phyloP scores from a whole-genome alignment of 495 filamentous ascomycete species.

The Cudoniella acicularis region DNA sequence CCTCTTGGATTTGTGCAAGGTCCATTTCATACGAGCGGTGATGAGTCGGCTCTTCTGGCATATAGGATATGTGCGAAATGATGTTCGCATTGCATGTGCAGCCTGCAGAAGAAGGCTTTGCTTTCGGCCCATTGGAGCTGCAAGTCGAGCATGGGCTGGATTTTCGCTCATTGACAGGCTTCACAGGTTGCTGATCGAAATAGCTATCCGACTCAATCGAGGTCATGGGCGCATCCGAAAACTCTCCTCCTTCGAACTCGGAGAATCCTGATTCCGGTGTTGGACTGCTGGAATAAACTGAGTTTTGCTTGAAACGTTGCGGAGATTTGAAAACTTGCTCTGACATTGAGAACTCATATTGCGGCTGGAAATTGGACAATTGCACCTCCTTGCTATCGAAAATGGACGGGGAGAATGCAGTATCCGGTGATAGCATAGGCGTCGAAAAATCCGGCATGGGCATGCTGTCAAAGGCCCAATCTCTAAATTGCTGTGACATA shows the following conservation, averaged over 20 bases:
- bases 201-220: conserved; percentile 2
- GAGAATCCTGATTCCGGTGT: not conserved
- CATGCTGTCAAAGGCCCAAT: conserved; percentile 6
- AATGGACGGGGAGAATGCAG: not conserved
- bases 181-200: not conserved
- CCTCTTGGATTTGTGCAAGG: not conserved
- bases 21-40: not conserved
- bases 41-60: not conserved
- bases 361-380: not conserved
- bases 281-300: not conserved
- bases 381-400: not conserved
- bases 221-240: not conserved
- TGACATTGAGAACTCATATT: not conserved
- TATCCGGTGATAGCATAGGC: not conserved
- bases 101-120: not conserved
- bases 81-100: not conserved
- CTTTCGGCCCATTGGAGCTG: not conserved
- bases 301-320: not conserved
- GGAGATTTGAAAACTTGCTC: not conserved
- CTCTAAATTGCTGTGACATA: not conserved
- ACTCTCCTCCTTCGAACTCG: not conserved
- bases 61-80: not conserved
- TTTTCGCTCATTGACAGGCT: not conserved
- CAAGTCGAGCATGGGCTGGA: not conserved
- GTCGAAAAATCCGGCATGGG: not conserved